Base-by-base conservation (phyloP, 2,329 filamentous ascomycete species). In the Alternaria postmessia region DNA sequence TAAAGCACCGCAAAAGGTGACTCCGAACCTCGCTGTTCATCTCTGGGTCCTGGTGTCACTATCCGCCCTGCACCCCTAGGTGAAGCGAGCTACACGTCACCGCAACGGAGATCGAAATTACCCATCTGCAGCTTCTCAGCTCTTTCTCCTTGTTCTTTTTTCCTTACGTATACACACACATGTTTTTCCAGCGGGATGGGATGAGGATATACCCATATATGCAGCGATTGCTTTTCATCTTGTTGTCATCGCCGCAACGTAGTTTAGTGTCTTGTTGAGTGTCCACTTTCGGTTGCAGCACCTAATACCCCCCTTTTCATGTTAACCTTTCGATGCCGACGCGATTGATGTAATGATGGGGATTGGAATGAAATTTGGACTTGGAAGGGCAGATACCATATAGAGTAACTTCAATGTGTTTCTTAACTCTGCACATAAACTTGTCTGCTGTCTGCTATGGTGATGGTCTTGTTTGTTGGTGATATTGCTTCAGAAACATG, bases 1-100 rank as follows among this genome's bases (percentile, higher is more conserved):
- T 64, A 57, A 64, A 61, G 75, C 75, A 76, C 74, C 76, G 41
- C 73, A 70, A 68, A 75, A 77, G 76, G 75, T 77, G 75, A 76
- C 72, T 69, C 73, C 75, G 75, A 76, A 75, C 74, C 75, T 76
- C 75, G 71, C 24, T 51, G 12, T 41, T 41, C 49, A 34, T 51
- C 49, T 24, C 49, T 38, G 46, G 46, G 46, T 49, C 46, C 46
- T 26, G 46, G 46, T 46, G 30, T 36, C 18, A 32, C 24, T 18
- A 41, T 56, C 44, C 5, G 46, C 46, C 46, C 20, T 49, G 46
- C 32, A 55, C 63, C 58, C 55, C 48, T 52, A 44, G 53, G 54
- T 57, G 65, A 66, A 65, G 59, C 72, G 74, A 76, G 75, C 73
- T 72, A 73, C 74, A 73, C 64, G 69, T 69, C 75, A 72, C 75